A percentile compares a stretch with the other conserved stretches of the same genome.
phyloP scores from a whole-genome alignment of 345 rosid genomes.

The Schrenkiella parvula region DNA sequence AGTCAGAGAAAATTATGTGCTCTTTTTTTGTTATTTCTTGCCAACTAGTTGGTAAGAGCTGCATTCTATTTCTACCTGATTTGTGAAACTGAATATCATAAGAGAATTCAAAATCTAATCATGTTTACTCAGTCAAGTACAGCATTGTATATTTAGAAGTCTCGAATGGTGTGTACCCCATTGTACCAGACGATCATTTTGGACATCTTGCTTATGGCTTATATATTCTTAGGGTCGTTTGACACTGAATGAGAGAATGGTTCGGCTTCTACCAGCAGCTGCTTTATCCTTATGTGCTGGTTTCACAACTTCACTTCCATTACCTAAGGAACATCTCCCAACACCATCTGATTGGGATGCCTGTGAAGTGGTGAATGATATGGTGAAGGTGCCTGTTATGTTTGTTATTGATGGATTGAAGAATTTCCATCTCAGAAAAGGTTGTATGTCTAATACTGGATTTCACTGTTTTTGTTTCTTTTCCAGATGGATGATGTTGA shows the following conservation, averaged over 20 bases:
- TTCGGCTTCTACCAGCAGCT: slow-evolving; percentile 71
- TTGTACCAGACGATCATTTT: slow-evolving; percentile 1
- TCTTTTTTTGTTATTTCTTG: neutral
- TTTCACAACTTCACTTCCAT: slow-evolving; percentile 42
- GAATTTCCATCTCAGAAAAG: slow-evolving; percentile 10
- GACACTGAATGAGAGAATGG: slow-evolving; percentile 46
- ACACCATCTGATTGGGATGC: slow-evolving; percentile 34
- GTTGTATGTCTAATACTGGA: slow-evolving; percentile 2
- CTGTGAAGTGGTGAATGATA: slow-evolving; percentile 43
- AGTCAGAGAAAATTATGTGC: slow-evolving; percentile 7
- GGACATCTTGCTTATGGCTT: slow-evolving; percentile 9
- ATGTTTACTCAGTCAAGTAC: slow-evolving; percentile 2
- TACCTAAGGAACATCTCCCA: slow-evolving; percentile 36
- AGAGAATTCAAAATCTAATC: neutral
- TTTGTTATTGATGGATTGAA: neutral
- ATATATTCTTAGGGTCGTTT: slow-evolving; percentile 47
- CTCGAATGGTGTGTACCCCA: slow-evolving; percentile 1
- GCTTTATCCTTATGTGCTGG: slow-evolving; percentile 77
- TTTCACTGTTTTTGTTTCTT: slow-evolving; percentile 1
- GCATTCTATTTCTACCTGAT: slow-evolving; percentile 14
- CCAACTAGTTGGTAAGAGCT: slow-evolving; percentile 6
- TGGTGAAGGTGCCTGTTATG: slow-evolving; percentile 44
- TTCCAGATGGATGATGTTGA: slow-evolving; percentile 54
- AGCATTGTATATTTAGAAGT: neutral
- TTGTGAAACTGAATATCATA: slow-evolving; percentile 12